Evolutionary conservation across 495 filamentous ascomycete genomes (phyloP).

Genomic region (Aspergillus biplanus): DNA sequence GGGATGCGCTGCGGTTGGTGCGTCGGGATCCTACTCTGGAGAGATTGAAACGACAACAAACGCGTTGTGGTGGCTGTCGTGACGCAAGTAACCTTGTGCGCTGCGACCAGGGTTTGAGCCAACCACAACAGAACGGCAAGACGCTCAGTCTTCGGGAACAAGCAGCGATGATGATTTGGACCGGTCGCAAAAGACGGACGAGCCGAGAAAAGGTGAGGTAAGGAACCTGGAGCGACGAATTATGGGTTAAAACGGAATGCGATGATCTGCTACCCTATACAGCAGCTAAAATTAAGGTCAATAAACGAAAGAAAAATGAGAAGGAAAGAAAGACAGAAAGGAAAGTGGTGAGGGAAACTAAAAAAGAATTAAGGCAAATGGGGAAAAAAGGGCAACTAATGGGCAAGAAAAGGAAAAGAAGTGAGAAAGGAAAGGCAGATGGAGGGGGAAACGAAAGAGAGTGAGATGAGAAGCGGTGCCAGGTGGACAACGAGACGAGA

Average conservation of each 20-base stretch:
- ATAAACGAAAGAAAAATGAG: not conserved
- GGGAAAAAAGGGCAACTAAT: slow-evolving; percentile 21
- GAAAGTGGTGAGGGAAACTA: slow-evolving; percentile 7
- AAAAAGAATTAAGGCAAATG: slow-evolving; percentile 11
- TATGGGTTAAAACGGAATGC: slow-evolving; percentile 7
- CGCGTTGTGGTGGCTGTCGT: slow-evolving; percentile 27
- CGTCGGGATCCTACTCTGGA: slow-evolving; percentile 16
- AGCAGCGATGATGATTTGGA: slow-evolving; percentile 14
- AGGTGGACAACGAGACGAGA: slow-evolving; percentile 27
- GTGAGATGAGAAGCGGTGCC: slow-evolving; percentile 18
- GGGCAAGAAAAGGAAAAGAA: slow-evolving; percentile 17
- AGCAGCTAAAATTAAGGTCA: slow-evolving; percentile 17
- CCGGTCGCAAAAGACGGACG: slow-evolving; percentile 21
- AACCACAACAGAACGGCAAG: slow-evolving; percentile 18
- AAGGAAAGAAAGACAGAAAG: slow-evolving; percentile 4
- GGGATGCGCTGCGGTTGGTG: slow-evolving; percentile 1
- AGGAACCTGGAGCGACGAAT: slow-evolving; percentile 5
- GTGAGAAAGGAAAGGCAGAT: slow-evolving; percentile 13
- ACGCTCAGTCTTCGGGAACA: slow-evolving; percentile 15
- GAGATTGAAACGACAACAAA: slow-evolving; percentile 25
- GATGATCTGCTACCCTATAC: slow-evolving; percentile 20
- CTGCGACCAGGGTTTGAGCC: slow-evolving; percentile 26
- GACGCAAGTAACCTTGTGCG: slow-evolving; percentile 17
- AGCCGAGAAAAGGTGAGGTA: slow-evolving; percentile 11
- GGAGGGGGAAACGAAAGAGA: slow-evolving; percentile 19